Percentiles rank a stretch among this genome's conserved stretches.
These are phyloP conservation scores for Sclerotinia nivalis DNA, from an alignment of 2,329 filamentous ascomycete genomes.

Conservation along the genomic window DNA sequence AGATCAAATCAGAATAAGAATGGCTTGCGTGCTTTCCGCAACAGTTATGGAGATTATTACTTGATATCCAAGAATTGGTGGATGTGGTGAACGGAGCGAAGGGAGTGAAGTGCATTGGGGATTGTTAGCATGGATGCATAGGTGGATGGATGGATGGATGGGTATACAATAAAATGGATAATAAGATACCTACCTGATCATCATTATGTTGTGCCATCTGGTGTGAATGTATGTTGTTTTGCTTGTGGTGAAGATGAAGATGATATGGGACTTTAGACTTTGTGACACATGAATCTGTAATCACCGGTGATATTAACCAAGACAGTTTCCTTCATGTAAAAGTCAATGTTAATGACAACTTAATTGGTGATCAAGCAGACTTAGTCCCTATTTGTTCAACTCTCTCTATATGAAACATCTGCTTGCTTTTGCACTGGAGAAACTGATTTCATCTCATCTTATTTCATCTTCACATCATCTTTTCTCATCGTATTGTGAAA, in stretches of 20 bases:
- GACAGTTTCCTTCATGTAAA: background rate
- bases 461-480: too few species aligned
- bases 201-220: background rate
- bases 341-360: background rate
- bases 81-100: background rate
- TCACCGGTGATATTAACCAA: background rate
- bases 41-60: constrained; percentile 2
- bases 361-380: background rate
- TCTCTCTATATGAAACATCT: too few species aligned
- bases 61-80: constrained; percentile 12
- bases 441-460: background rate
- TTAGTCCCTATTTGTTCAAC: background rate
- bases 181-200: constrained; percentile 22
- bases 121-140: background rate
- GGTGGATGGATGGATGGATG: constrained; percentile 11
- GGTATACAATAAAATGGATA: constrained; percentile 21
- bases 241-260: background rate
- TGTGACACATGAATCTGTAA: background rate
- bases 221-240: background rate
- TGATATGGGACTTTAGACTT: background rate
- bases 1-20: constrained; percentile 24
- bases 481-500: too few species aligned
- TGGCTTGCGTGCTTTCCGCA: constrained; percentile 2
- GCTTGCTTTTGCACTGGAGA: background rate
- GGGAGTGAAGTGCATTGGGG: background rate